These are phyloP conservation scores for Linderniella brevidens DNA, from an alignment of 257 asterid species.

Conservation along the genomic window DNA sequence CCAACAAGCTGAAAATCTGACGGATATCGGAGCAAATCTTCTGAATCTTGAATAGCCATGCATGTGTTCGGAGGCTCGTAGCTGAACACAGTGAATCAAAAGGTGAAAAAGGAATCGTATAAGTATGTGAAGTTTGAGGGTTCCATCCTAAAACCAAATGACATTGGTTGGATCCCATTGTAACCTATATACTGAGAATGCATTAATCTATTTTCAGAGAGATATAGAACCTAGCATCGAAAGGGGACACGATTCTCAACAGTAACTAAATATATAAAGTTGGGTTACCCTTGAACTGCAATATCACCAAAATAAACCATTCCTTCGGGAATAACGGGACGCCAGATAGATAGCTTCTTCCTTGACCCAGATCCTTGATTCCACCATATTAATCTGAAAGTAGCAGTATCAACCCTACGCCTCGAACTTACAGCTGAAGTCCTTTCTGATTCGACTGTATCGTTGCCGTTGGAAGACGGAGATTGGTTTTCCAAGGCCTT, in stretches of 20 bases:
- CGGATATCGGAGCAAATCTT: constrained; percentile 48
- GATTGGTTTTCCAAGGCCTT: constrained; percentile 25
- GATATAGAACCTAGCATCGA: no score
- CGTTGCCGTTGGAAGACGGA: constrained; percentile 28
- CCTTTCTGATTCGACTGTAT: constrained; percentile 39
- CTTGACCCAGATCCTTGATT: constrained; percentile 91
- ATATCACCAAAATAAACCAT: constrained; percentile 88
- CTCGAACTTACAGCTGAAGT: constrained; percentile 48
- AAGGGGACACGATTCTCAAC: no score
- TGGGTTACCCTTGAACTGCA: constrained; percentile 67
- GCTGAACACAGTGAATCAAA: constrained; percentile 18
- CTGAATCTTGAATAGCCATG: constrained; percentile 63
- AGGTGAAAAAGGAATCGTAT: no score
- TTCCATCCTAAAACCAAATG: no score
- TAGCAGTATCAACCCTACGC: constrained; percentile 68
- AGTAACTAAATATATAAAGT: no score
- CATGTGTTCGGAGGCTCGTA: constrained; percentile 84
- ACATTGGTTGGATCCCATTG: no score
- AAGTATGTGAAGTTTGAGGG: no score
- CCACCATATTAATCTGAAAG: constrained; percentile 85
- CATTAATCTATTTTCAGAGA: no score
- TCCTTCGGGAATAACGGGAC: constrained; percentile 79
- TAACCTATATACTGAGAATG: no score
- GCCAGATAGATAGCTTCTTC: constrained; percentile 87
- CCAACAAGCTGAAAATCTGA: constrained; percentile 69